Evolutionary conservation across 805 yeast genomes (phyloP).

Genomic region (Cyberlindnera lachancei): DNA sequence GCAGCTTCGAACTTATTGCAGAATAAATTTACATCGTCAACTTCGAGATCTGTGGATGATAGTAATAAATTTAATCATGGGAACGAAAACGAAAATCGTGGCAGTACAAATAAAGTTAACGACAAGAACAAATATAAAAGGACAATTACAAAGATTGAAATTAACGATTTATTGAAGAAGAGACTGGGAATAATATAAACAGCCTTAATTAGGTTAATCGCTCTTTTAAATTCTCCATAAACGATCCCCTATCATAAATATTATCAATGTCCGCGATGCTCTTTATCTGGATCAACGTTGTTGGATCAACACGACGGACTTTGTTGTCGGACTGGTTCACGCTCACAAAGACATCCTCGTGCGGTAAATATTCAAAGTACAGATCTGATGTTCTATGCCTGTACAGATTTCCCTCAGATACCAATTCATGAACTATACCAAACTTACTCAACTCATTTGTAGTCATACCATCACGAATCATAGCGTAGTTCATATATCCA

Average conservation of each 20-base stretch:
- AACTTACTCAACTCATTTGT: slow-evolving; percentile 72
- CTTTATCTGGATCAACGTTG: slow-evolving; percentile 2
- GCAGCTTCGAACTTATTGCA: slow-evolving; percentile 6
- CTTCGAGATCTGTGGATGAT: no score
- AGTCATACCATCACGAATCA: slow-evolving; percentile 60
- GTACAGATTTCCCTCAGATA: slow-evolving; percentile 32
- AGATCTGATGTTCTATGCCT: slow-evolving; percentile 5
- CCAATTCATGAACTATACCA: slow-evolving; percentile 51
- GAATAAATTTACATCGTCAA: slow-evolving; percentile 2
- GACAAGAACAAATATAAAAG: slow-evolving; percentile 2
- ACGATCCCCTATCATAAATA: slow-evolving; percentile 17
- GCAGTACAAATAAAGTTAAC: neutral
- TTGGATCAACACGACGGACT: slow-evolving; percentile 6
- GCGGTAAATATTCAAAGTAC: slow-evolving; percentile 16
- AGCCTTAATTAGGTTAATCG: slow-evolving; percentile 7
- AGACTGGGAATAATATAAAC: slow-evolving; percentile 15
- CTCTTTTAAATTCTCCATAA: slow-evolving; percentile 14
- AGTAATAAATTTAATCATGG: no score
- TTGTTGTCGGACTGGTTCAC: slow-evolving; percentile 11
- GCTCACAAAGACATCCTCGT: slow-evolving; percentile 19
- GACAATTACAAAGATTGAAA: slow-evolving; percentile 5
- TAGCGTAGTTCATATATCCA: slow-evolving; percentile 36
- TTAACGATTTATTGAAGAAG: slow-evolving; percentile 13
- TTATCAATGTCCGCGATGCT: slow-evolving; percentile 13
- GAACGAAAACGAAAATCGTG: no score